phyloP scores from a whole-genome alignment of 805 yeast species.

The Barnettozyma salicaria region DNA sequence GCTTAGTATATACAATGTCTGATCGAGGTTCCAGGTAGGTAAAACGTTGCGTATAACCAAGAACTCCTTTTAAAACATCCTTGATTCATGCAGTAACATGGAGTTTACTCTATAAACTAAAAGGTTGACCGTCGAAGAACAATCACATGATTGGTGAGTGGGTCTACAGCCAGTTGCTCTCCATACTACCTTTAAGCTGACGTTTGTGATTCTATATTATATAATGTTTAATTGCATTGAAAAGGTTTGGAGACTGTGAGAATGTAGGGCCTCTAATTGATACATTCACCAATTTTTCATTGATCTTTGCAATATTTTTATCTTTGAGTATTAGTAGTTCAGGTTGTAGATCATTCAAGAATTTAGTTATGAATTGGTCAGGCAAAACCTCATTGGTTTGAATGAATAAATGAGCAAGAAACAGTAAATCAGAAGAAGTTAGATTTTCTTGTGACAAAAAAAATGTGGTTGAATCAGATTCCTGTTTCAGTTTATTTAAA shows the following conservation, averaged over 20 bases:
- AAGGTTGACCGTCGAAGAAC: too few relatives aligned
- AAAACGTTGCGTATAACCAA: too few relatives aligned
- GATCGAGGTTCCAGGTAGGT: too few relatives aligned
- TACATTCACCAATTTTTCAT: constrained; percentile 10
- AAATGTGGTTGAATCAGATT: constrained; percentile 9
- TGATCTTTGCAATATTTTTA: constrained; percentile 8
- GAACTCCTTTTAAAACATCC: too few relatives aligned
- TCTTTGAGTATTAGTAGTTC: constrained; percentile 18
- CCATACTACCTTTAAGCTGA: too few relatives aligned
- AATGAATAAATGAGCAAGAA: constrained; percentile 33
- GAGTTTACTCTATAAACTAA: too few relatives aligned
- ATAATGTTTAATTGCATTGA: constrained; percentile 16
- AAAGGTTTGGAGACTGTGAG: constrained; percentile 21
- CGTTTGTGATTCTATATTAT: constrained; percentile 6
- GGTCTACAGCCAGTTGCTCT: too few relatives aligned
- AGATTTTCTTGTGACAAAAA: constrained; percentile 5
- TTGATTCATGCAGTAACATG: too few relatives aligned
- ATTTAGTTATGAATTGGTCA: constrained; percentile 33
- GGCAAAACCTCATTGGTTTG: constrained; percentile 32
- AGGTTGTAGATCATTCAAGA: constrained; percentile 26
- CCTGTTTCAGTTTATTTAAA: constrained; percentile 14
- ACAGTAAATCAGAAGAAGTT: constrained; percentile 31
- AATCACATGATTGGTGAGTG: too few relatives aligned
- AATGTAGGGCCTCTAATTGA: constrained; percentile 19
- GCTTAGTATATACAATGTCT: too few relatives aligned